Evolutionary conservation across 352 stramenopile species (phyloP).

Genomic region (Pythium oligandrum): DNA sequence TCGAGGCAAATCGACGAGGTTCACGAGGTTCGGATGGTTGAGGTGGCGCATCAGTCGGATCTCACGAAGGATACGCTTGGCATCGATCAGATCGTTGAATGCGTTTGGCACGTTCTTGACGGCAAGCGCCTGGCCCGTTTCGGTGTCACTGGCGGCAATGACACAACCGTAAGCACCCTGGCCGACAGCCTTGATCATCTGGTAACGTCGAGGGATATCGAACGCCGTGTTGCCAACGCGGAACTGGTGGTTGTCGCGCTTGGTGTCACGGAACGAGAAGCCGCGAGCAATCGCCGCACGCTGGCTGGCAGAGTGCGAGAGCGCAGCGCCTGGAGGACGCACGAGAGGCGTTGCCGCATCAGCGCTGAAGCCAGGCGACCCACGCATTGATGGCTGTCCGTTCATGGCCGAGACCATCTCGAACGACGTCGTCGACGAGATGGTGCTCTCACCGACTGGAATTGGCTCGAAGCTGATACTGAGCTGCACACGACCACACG

Average conservation of each 20-base stretch:
- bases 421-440: background rate
- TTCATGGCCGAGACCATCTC: conserved; percentile 3
- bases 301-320: conserved; percentile 52
- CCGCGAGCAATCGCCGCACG: conserved; percentile 53
- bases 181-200: conserved; percentile 88
- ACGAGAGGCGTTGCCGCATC: conserved; percentile 53
- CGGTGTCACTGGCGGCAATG: conserved; percentile 83
- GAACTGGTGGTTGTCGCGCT: conserved; percentile 86
- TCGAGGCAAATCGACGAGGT: conserved; percentile 72
- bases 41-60: conserved; percentile 87
- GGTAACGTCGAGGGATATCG: conserved; percentile 78
- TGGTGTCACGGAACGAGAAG: conserved; percentile 81
- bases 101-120: conserved; percentile 97
- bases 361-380: conserved; percentile 37
- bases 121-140: conserved; percentile 86
- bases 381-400: background rate
- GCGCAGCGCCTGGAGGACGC: conserved; percentile 23
- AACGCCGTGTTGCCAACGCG: conserved; percentile 85
- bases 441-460: conserved; percentile 5
- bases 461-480: conserved; percentile 81
- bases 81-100: conserved; percentile 86
- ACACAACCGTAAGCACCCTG: conserved; percentile 91
- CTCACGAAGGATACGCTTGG: conserved; percentile 85
- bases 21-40: conserved; percentile 80
- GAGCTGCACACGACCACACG: conserved; percentile 78